Base-by-base conservation (phyloP, 768 basidiomycete genomes). In the Termitomyces sp. region DNA sequence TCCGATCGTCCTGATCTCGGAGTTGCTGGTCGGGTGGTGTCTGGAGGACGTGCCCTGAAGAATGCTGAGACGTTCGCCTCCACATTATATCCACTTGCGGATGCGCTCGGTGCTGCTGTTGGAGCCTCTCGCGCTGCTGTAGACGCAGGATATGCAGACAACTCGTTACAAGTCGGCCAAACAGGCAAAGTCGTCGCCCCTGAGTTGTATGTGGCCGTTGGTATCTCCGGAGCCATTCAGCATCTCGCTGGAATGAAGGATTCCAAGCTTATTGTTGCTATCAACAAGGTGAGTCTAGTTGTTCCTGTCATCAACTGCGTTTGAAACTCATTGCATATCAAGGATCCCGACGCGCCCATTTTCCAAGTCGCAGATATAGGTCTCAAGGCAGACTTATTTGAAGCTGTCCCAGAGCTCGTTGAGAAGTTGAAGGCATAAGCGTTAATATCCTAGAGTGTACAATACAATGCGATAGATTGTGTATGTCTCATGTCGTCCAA, bases 221-320 rank as follows among this genome's bases (percentile, higher is more conserved):
- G 97, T 51, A 98, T 99, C 65, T 97, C 95, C 9, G 97, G 97
- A 18, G 97, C 97, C 14, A 99, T 98, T 66, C 97, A 99, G 75
- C 97, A 99, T 77, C 78, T 98, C 55, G 97, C 97, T 22, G 97
- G 97, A 9, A 99, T 98, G 97, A 99, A 99, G 72, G 97, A 98
- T 67, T 95, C 93, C 12, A 99, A 98, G 77, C 79, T 98, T 62
- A 99, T 99, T 60, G 96, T 97, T 33, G 97, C 97, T 4, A 82
- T 99, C 61, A 99, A 99, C 79, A 99, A 99, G 85, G 95, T 86
- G 61, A 53, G 76, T 62, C 20, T 39, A 26, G 30, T 56, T 24
- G 3, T 47, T 48, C 13, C 9, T 6, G 24, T 48, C 34, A 56
- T 20, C 24, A 46, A 27, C 43, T 8, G 20, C 18, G 26, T 37